Base-by-base conservation (phyloP, 106 monocot genomes). In the Amphibolis antarctica region DNA sequence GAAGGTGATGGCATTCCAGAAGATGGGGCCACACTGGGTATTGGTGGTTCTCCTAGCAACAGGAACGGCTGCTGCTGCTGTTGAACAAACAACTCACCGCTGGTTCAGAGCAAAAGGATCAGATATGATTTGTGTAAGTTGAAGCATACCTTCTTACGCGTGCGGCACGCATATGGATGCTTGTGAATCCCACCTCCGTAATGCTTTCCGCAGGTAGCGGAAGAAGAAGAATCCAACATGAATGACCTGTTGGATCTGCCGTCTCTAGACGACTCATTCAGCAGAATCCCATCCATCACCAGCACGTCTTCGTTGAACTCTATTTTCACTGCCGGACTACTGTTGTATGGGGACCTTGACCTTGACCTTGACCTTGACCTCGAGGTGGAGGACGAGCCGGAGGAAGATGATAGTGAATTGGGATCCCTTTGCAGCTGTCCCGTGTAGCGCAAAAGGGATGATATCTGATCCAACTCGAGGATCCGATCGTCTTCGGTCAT, bases 211-310 rank as follows among this genome's bases (percentile, higher is more conserved):
- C 0, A 9, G 28, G 60, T 42, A 60, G 60, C 10, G 19, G 42
- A 42, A 12, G 60, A 60, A 42, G 60, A 60, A 10, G 60, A 43
- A 42, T 18, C 42, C 0, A 60, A 15, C 42, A 42, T 13, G 1
- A 42, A 60, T 10, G 31, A 4, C 21, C 60, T 43, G 31, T 12
- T 43, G 60, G 17, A n/a, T 2, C 42, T 42, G 18, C 42, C 9
- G 1, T 18, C 60, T 17, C 28, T 12, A 9, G 60, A 42, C 42
- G 28, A 18, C n/a, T 60, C 28, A 60, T 42, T 60, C 60, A 60
- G 42, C 18, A 60, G 60, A 42, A 60, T 60, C 28, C 60, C 60
- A 36, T 60, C 60, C 60, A 60, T 60, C 60, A 60, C 60, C 42
- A 60, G 36, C 36, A 60, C 60, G 42, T 60, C 60, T 20, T 60